phyloP scores from a whole-genome alignment of 352 stramenopile species.

The Globisporangium sylvaticum region DNA sequence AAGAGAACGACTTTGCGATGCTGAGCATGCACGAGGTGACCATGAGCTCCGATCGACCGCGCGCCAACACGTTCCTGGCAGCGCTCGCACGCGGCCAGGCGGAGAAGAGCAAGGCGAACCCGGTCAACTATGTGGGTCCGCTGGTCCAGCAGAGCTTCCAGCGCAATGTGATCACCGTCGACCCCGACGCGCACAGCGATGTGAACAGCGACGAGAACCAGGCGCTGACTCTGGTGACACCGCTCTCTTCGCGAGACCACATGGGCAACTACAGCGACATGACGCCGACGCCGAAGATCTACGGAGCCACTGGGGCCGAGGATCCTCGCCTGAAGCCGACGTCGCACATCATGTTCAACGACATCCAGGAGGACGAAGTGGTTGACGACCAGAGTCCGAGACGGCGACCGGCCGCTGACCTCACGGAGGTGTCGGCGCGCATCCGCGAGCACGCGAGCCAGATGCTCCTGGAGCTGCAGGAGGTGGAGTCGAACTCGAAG shows the following conservation, averaged over 20 bases:
- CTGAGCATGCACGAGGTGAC: constrained; percentile 66
- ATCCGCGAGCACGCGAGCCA: constrained; percentile 45
- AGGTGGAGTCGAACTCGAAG: constrained; percentile 26
- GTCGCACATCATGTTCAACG: constrained; percentile 43
- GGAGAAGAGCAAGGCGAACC: constrained; percentile 31
- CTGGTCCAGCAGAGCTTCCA: constrained; percentile 45
- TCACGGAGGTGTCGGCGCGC: constrained; percentile 48
- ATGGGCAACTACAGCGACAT: constrained; percentile 21
- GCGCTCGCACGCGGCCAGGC: constrained; percentile 22
- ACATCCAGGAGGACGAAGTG: constrained; percentile 58
- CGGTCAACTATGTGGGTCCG: constrained; percentile 45
- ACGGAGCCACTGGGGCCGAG: constrained; percentile 5
- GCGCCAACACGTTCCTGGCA: constrained; percentile 49
- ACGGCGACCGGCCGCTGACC: constrained; percentile 22
- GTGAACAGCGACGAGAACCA: constrained; percentile 23
- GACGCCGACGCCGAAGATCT: constrained; percentile 27
- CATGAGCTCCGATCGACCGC: constrained; percentile 34
- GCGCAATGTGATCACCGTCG: constrained; percentile 24
- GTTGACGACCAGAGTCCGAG: constrained; percentile 7
- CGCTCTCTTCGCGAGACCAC: constrained; percentile 24
- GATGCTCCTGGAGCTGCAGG: constrained; percentile 29
- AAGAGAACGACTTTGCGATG: constrained; percentile 79
- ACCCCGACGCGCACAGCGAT: constrained; percentile 19
- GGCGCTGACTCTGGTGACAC: constrained; percentile 16
- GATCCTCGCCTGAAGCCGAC: constrained; percentile 14